Conservation (phyloP, 768 basidiomycete genomes). For the Naganishia onofrii region DNA sequence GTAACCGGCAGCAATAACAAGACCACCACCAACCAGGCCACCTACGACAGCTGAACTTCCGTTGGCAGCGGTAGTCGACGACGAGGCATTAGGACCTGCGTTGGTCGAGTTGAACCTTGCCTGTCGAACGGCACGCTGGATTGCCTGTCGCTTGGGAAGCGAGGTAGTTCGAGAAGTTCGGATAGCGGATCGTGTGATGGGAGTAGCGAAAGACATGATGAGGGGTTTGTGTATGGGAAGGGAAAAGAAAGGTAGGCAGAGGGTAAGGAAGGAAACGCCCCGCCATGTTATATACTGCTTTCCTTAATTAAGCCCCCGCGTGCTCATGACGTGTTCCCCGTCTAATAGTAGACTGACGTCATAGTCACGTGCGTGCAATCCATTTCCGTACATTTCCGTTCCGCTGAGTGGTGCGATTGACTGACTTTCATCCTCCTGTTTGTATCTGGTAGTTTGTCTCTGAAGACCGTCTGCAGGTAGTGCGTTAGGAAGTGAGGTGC, state of each 20-base stretch:
- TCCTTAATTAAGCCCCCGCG: too few relatives aligned
- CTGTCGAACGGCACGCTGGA: constrained; percentile 24
- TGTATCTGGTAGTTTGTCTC: too few relatives aligned
- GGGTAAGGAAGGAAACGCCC: neutral
- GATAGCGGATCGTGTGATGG: constrained; percentile 25
- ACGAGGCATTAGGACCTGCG: constrained; percentile 24
- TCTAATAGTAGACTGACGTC: too few relatives aligned
- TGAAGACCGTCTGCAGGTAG: too few relatives aligned
- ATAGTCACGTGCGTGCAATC: too few relatives aligned
- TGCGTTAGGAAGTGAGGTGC: too few relatives aligned
- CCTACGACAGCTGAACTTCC: constrained; percentile 21
- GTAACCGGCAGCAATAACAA: constrained; percentile 27
- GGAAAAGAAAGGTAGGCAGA: neutral
- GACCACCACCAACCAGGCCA: constrained; percentile 22
- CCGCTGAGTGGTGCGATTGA: too few relatives aligned
- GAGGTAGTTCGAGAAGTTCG: constrained; percentile 11
- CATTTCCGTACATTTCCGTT: too few relatives aligned
- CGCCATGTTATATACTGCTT: neutral
- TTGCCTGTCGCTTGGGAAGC: neutral
- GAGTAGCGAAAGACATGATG: constrained; percentile 30
- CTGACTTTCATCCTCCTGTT: too few relatives aligned
- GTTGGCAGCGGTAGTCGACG: constrained; percentile 16
- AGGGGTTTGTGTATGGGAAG: constrained; percentile 21
- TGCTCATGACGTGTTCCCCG: too few relatives aligned
- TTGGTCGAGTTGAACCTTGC: constrained; percentile 29